Base-by-base conservation (phyloP, 495 filamentous ascomycete species). In the Penicillium mononematosum region DNA sequence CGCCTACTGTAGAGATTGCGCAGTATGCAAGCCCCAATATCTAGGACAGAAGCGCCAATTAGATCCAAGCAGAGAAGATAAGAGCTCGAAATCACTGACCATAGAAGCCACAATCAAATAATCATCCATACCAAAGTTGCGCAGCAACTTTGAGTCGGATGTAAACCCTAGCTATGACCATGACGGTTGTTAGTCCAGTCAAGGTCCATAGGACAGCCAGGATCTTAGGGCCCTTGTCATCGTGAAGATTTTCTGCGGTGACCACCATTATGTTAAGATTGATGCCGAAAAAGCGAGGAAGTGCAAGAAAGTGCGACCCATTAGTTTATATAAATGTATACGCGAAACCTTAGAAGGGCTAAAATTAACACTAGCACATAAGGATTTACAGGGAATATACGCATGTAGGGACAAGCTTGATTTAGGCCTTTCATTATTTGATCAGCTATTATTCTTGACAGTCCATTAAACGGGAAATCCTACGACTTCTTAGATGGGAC, bases 61-160 rank as follows among this genome's bases (percentile, higher is more conserved):
- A 52, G 50, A 20, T 42, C 19, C 16, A 7, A 1, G 1, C 4
- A 1, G 16, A 41, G 4, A 51, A n/a, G 34, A 14, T 0, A n/a
- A n/a, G 5, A 27, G 8, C 16, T n/a, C 2, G 5, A 14, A 16
- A 5, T 14, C 0, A 6, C 59, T 52, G 58, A 79, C 78, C 63
- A 78, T 67, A 42, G 79, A 70, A 2, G 68, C 24, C 1, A 71
- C 62, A 65, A 83, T 79, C 38, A 79, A 70, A 45, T 74, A 79
- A 60, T 85, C 81, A 69, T 84, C 81, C 24, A 61, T 48, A 3
- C 81, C 80, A 5, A 80, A 45, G 39, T 71, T 78, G 19, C 70
- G 73, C 25, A 79, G 56, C 52, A 83, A 4, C 36, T 17, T 17
- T 68, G 20, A 65, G 36, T 9, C 81, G 77, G 43, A 81, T 81